These are phyloP conservation scores for Hawksworthiomyces lignivorus DNA, from an alignment of 2,329 filamentous ascomycete genomes.

Conservation along the genomic window DNA sequence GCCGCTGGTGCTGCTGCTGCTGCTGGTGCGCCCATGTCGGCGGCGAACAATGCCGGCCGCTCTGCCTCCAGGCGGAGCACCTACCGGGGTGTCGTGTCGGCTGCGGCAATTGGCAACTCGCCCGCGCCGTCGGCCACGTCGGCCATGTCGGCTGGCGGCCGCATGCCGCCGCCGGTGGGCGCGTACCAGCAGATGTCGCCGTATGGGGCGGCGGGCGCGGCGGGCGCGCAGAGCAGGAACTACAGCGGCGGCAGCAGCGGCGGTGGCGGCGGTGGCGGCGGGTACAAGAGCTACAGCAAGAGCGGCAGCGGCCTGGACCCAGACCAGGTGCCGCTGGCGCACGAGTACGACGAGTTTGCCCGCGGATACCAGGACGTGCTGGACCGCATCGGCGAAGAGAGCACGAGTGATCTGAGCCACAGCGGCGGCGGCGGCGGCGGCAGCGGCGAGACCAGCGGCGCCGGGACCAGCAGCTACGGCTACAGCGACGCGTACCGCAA, in stretches of 20 bases:
- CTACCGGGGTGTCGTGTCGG: background rate
- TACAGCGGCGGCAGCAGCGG: constrained; percentile 21
- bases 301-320: constrained; percentile 9
- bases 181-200: constrained; percentile 10
- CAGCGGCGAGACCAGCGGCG: background rate
- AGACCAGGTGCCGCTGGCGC: constrained; percentile 33
- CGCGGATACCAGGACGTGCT: constrained; percentile 35
- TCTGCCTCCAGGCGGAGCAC: constrained; percentile 5
- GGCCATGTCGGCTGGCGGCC: background rate
- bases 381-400: constrained; percentile 28
- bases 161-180: background rate
- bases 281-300: background rate
- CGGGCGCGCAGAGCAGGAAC: constrained; percentile 15
- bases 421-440: constrained; percentile 1
- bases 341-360: constrained; percentile 39
- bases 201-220: constrained; percentile 12
- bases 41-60: constrained; percentile 5
- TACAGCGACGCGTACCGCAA: too few species aligned
- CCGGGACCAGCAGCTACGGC: background rate
- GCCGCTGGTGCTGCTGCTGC: too few species aligned
- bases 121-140: background rate
- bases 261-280: constrained; percentile 17
- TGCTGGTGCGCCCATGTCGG: too few species aligned
- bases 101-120: background rate
- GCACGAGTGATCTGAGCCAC: background rate